phyloP scores from a whole-genome alignment of 2,329 filamentous ascomycete genomes.

The Hymenoscyphus linearis region DNA sequence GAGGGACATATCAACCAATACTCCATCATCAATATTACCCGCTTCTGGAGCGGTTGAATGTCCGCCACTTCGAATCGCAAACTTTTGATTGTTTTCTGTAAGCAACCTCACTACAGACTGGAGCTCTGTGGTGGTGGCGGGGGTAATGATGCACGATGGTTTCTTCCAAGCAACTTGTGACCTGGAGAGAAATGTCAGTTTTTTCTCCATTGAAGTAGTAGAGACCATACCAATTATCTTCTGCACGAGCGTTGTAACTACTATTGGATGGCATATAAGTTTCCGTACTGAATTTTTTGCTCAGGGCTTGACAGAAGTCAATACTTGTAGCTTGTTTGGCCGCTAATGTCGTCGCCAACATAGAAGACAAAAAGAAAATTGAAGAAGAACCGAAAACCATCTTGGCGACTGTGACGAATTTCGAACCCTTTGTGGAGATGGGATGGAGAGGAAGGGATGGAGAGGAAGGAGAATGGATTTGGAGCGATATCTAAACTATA shows the following conservation, averaged over 20 bases:
- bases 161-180: conserved; percentile 2
- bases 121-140: conserved; percentile 29
- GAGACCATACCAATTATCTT: not conserved
- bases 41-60: not conserved
- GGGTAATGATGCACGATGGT: conserved; percentile 30
- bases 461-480: not conserved
- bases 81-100: not conserved
- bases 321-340: not conserved
- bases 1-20: not conserved
- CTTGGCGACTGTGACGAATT: not conserved
- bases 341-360: not conserved
- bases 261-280: not conserved
- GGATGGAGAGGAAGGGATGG: not conserved
- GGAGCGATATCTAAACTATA: not conserved
- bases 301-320: not conserved
- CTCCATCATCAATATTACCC: not conserved
- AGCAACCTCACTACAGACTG: conserved; percentile 12
- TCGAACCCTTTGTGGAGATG: not conserved
- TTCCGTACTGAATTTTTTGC: not conserved
- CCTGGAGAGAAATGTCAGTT: not conserved
- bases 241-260: not conserved
- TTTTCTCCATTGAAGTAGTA: not conserved
- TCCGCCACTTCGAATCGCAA: conserved; percentile 1
- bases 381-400: not conserved
- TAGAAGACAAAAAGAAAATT: not conserved